Evolutionary conservation across 345 rosid species (phyloP).

Genomic region (Arabidopsis suecica): DNA sequence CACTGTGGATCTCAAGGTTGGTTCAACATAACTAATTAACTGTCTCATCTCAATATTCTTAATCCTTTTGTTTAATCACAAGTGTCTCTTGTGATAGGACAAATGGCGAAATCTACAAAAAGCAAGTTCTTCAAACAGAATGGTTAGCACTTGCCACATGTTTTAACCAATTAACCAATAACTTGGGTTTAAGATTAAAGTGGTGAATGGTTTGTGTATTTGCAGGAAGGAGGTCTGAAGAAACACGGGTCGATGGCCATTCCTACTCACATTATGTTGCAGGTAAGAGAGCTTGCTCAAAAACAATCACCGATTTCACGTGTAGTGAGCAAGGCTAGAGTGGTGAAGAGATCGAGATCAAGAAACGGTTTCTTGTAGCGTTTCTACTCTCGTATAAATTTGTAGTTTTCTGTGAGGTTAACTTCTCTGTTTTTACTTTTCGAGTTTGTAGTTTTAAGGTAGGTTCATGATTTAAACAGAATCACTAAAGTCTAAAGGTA

Average conservation of each 20-base stretch:
- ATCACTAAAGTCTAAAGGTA: too few species aligned
- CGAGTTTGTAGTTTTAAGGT: conserved; percentile 11
- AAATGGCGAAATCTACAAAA: conserved; percentile 94
- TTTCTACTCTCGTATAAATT: not conserved
- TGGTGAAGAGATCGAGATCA: conserved; percentile 49
- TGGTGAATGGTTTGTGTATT: conserved; percentile 22
- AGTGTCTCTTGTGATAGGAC: conserved; percentile 56
- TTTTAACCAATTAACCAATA: not conserved
- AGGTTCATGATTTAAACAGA: conserved; percentile 2
- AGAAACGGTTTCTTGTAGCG: conserved; percentile 64
- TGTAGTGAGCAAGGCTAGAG: conserved; percentile 51
- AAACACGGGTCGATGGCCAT: conserved; percentile 71
- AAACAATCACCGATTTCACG: conserved; percentile 54
- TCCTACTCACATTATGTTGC: conserved; percentile 65
- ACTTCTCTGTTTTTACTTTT: not conserved
- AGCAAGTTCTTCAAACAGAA: conserved; percentile 72
- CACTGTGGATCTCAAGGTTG: conserved; percentile 94
- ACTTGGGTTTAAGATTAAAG: not conserved
- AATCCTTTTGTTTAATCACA: not conserved
- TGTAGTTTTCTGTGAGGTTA: not conserved
- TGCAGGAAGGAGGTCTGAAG: conserved; percentile 62
- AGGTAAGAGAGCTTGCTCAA: conserved; percentile 84
- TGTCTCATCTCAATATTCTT: not conserved
- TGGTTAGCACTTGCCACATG: conserved; percentile 50
- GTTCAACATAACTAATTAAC: conserved; percentile 14